A percentile compares a stretch with the other conserved stretches of the same genome.
phyloP scores from a whole-genome alignment of 768 basidiomycete species.

The Goffeauzyma gilvescens region DNA sequence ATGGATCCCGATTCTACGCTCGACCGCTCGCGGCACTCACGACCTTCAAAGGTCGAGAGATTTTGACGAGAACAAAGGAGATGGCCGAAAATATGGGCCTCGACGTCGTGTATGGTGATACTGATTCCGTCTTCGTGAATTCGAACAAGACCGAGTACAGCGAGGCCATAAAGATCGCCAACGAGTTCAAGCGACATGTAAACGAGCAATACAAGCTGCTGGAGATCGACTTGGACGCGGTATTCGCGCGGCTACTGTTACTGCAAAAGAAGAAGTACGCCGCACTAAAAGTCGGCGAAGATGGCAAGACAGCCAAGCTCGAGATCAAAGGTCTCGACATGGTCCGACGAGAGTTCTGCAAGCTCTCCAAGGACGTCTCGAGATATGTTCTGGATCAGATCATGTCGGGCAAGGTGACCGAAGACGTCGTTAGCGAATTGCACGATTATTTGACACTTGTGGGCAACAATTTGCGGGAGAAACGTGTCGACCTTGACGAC shows the following conservation, averaged over 20 bases:
- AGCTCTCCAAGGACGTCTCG: slow-evolving; percentile 75
- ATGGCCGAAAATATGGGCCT: slow-evolving; percentile 74
- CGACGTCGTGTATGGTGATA: slow-evolving; percentile 96
- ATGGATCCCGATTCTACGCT: slow-evolving; percentile 90
- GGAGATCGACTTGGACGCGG: slow-evolving; percentile 86
- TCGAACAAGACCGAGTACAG: slow-evolving; percentile 74
- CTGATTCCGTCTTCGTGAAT: slow-evolving; percentile 96
- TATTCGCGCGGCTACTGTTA: slow-evolving; percentile 78
- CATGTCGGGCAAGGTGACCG: slow-evolving; percentile 74
- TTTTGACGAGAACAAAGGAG: slow-evolving; percentile 78
- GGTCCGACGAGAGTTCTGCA: slow-evolving; percentile 92
- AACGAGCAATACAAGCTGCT: slow-evolving; percentile 88
- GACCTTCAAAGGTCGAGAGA: slow-evolving; percentile 94
- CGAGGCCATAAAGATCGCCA: slow-evolving; percentile 77
- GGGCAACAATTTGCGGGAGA: slow-evolving; percentile 57
- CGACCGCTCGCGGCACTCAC: slow-evolving; percentile 91
- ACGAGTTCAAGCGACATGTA: slow-evolving; percentile 82
- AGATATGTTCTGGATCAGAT: slow-evolving; percentile 82
- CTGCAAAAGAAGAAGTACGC: slow-evolving; percentile 99
- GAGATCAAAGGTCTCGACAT: slow-evolving; percentile 97
- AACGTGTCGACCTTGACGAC: slow-evolving; percentile 67
- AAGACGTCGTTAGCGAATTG: slow-evolving; percentile 70
- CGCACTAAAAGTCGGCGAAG: slow-evolving; percentile 81
- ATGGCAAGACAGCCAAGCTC: slow-evolving; percentile 45
- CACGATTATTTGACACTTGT: slow-evolving; percentile 71